These are phyloP conservation scores for Pterulicium gracile DNA, from an alignment of 1,284 basidiomycete species.

Conservation along the genomic window DNA sequence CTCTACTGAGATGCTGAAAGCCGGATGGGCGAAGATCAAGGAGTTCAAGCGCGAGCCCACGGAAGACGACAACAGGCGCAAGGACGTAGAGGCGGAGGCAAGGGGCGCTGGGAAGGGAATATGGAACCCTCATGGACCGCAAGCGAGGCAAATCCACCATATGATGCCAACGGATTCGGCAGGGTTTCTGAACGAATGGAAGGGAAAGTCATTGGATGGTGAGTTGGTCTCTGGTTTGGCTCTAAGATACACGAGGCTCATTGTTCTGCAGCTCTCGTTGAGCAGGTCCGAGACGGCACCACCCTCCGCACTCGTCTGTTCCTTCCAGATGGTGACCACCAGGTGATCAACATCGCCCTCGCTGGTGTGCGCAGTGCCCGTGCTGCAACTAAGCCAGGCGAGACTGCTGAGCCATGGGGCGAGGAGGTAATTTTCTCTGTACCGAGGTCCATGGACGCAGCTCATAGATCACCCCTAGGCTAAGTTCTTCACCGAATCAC, in stretches of 20 bases:
- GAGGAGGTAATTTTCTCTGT: slow-evolving; percentile 56
- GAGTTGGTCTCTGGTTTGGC: slow-evolving; percentile 15
- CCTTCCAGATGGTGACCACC: slow-evolving; percentile 82
- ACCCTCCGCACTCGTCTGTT: slow-evolving; percentile 84
- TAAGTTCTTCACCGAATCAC: slow-evolving; percentile 89
- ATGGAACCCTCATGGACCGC: slow-evolving; percentile 80
- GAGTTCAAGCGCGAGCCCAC: slow-evolving; percentile 71
- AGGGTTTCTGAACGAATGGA: slow-evolving; percentile 85
- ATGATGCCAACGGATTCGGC: slow-evolving; percentile 87
- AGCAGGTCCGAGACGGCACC: slow-evolving; percentile 90
- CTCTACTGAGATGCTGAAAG: slow-evolving; percentile 67
- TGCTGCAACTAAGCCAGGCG: slow-evolving; percentile 49
- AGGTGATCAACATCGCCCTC: slow-evolving; percentile 74
- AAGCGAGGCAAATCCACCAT: slow-evolving; percentile 68
- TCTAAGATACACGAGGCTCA: no score
- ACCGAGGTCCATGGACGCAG: slow-evolving; percentile 9
- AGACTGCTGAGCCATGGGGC: slow-evolving; percentile 69
- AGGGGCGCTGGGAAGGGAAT: slow-evolving; percentile 69
- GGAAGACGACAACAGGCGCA: slow-evolving; percentile 70
- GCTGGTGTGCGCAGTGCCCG: slow-evolving; percentile 54
- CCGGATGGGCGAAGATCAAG: slow-evolving; percentile 89
- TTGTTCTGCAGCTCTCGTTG: slow-evolving; percentile 66
- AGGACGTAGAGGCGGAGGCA: slow-evolving; percentile 73
- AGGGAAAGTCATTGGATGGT: slow-evolving; percentile 84
- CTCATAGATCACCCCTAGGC: slow-evolving; percentile 53